Conservation (phyloP, 2,329 filamentous ascomycete genomes). For the Ophiostoma tasmaniense region DNA sequence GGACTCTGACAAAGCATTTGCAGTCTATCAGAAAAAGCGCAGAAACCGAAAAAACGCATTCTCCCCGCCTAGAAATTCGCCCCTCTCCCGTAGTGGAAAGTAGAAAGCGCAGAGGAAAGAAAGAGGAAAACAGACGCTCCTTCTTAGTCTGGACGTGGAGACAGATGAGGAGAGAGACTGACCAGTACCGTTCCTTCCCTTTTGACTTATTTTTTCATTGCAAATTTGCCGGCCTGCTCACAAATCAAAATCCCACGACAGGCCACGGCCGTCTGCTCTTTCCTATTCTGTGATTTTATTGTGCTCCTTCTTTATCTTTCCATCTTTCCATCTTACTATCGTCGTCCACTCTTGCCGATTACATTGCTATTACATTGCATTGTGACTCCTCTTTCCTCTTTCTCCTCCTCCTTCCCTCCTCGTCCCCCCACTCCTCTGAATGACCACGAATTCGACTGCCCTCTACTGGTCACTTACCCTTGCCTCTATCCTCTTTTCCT, state of each 20-base stretch:
- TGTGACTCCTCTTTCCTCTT: neutral
- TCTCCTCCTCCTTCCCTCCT: neutral
- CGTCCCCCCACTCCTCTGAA: neutral
- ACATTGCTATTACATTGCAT: neutral
- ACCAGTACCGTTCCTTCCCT: constrained; percentile 14
- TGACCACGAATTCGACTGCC: constrained; percentile 3
- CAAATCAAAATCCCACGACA: constrained; percentile 19
- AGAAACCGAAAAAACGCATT: neutral
- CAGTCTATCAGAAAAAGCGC: neutral
- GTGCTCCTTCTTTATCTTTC: neutral
- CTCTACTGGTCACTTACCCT: constrained; percentile 1
- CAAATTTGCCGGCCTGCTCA: constrained; percentile 16
- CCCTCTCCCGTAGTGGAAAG: neutral
- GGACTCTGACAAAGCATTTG: constrained; percentile 15
- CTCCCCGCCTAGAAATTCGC: neutral
- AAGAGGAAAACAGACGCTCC: neutral
- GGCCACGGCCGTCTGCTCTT: constrained; percentile 4
- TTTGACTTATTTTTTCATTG: constrained; percentile 12
- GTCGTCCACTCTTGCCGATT: too few relatives aligned
- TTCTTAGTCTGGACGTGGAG: neutral
- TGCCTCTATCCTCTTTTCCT: neutral
- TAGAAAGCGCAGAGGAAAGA: neutral
- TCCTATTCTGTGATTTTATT: neutral
- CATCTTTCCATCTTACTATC: neutral
- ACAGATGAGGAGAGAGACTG: neutral